Evolutionary conservation across 257 asterid species (phyloP).

Genomic region (Prunella vulgaris): DNA sequence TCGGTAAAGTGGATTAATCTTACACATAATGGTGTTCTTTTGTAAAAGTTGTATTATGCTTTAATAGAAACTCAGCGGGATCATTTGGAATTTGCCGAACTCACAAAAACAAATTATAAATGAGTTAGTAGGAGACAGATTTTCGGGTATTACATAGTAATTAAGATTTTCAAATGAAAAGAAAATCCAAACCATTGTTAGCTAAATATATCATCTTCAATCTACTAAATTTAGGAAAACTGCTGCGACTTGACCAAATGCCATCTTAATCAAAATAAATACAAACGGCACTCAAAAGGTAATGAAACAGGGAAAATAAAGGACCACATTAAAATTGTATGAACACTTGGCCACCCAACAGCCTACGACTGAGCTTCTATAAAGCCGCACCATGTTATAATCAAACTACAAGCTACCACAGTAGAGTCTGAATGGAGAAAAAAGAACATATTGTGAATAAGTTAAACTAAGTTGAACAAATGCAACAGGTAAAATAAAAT

Average conservation of each 20-base stretch:
- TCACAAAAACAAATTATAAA: not conserved
- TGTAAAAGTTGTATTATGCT: not conserved
- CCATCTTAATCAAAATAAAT: not conserved
- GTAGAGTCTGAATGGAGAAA: not conserved
- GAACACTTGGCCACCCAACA: not conserved
- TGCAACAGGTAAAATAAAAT: not conserved
- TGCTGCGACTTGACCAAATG: not conserved
- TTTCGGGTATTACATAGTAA: not conserved
- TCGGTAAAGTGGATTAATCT: not conserved
- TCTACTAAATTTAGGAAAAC: not conserved
- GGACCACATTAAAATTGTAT: not conserved
- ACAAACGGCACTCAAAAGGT: not conserved
- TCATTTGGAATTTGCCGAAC: not conserved
- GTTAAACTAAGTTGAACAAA: not conserved
- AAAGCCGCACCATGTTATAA: conserved; percentile 1
- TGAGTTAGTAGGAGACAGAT: not conserved
- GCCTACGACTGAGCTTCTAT: not conserved
- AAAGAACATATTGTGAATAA: not conserved
- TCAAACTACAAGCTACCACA: conserved; percentile 13
- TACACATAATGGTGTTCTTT: not conserved
- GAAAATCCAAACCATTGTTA: not conserved
- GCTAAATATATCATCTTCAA: conserved; percentile 9
- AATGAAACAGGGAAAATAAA: not conserved
- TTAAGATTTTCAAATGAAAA: not conserved
- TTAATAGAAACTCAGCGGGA: not conserved